Percentiles rank a stretch among this genome's conserved stretches.
Conservation (phyloP, 78 protist genomes). For the Dictyostelium discoideum region DNA sequence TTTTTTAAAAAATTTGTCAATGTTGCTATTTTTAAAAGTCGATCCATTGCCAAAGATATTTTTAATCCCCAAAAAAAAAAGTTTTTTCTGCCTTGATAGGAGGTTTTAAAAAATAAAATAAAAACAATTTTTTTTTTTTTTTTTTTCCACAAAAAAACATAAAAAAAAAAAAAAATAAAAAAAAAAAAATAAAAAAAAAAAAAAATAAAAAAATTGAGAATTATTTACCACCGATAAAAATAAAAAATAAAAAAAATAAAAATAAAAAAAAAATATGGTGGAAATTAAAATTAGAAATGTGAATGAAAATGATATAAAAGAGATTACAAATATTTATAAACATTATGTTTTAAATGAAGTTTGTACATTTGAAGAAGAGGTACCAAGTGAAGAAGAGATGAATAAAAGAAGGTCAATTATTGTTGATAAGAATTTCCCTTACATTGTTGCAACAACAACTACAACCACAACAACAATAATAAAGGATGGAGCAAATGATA, state of each 20-base stretch:
- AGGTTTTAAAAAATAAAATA: background rate
- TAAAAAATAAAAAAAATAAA: background rate
- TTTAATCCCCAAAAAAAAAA: too few relatives aligned
- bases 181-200: background rate
- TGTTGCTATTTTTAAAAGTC: background rate
- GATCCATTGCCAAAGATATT: background rate
- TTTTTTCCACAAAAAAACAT: too few relatives aligned
- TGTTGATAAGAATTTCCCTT: background rate
- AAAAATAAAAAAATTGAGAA: background rate
- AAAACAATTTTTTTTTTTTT: background rate
- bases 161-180: background rate
- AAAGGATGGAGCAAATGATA: background rate
- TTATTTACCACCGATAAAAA: background rate
- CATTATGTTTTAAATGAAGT: background rate
- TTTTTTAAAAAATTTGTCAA: background rate
- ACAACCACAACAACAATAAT: background rate
- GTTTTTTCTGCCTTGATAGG: too few relatives aligned
- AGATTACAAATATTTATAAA: conserved; percentile 2
- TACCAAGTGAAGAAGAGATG: conserved; percentile 19
- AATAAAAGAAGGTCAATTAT: background rate
- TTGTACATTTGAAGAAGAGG: conserved; percentile 53
- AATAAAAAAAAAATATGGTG: background rate
- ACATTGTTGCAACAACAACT: conserved; percentile 31
- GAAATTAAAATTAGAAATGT: conserved; percentile 4
- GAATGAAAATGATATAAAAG: background rate